Evolutionary conservation across 2,329 filamentous ascomycete genomes (phyloP).

Genomic region (Cladorrhinum sp.): DNA sequence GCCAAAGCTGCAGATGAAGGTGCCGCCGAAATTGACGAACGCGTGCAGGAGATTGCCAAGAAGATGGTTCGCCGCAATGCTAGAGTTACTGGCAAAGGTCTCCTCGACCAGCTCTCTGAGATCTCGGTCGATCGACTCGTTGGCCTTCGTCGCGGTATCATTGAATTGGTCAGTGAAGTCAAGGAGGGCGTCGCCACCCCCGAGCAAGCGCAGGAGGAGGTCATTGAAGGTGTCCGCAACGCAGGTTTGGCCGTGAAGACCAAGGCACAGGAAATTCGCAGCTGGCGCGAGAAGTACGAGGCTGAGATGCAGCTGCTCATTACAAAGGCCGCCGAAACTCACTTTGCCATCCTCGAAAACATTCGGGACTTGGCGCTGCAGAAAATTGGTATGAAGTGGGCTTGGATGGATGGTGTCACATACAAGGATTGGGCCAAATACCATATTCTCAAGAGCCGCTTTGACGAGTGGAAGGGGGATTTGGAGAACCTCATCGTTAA

Average conservation of each 20-base stretch:
- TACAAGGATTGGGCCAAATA: conserved; percentile 98
- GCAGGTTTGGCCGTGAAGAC: conserved; percentile 73
- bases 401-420: conserved; percentile 90
- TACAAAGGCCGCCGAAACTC: conserved; percentile 70
- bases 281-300: conserved; percentile 73
- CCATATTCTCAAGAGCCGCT: conserved; percentile 77
- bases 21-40: conserved; percentile 66
- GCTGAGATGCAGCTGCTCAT: conserved; percentile 66
- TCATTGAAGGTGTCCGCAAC: conserved; percentile 54
- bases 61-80: conserved; percentile 61
- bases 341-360: conserved; percentile 76
- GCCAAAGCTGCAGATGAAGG: conserved; percentile 81
- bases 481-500: conserved; percentile 72
- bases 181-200: conserved; percentile 41
- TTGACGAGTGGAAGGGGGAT: conserved; percentile 80
- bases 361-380: conserved; percentile 83
- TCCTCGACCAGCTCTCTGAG: conserved; percentile 67
- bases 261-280: conserved; percentile 70
- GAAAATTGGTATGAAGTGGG: conserved; percentile 92
- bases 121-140: conserved; percentile 62
- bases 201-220: conserved; percentile 41
- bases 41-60: conserved; percentile 56
- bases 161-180: conserved; percentile 54
- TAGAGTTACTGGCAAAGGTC: conserved; percentile 60
- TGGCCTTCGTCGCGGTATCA: conserved; percentile 64